These are phyloP conservation scores for Allium sativum DNA, from an alignment of 106 monocot species.

Conservation along the genomic window DNA sequence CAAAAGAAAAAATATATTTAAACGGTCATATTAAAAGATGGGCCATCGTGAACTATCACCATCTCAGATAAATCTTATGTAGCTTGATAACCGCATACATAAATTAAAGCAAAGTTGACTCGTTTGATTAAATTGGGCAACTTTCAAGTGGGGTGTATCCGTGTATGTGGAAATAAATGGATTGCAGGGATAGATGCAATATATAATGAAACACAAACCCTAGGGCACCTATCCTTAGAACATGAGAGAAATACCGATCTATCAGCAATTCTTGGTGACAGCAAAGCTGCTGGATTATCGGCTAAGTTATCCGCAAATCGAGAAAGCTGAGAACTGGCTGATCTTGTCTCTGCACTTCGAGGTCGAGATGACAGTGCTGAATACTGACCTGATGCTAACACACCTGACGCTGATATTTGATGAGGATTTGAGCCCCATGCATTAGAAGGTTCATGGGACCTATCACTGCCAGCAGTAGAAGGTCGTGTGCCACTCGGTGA, in stretches of 20 bases:
- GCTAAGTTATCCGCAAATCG: conserved; percentile 54
- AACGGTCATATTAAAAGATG: too few species aligned
- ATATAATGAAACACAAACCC: too few species aligned
- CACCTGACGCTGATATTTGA: conserved; percentile 78
- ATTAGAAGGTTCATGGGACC: conserved; percentile 36
- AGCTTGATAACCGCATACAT: too few species aligned
- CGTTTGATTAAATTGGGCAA: too few species aligned
- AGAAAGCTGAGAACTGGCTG: conserved; percentile 75
- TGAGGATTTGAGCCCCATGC: conserved; percentile 75
- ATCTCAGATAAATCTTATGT: too few species aligned
- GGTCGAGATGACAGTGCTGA: conserved; percentile 44
- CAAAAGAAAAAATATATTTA: too few species aligned
- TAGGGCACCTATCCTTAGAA: too few species aligned
- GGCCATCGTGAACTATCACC: too few species aligned
- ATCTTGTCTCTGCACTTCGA: conserved; percentile 89
- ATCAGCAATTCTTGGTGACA: conserved; percentile 23
- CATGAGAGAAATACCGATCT: conserved; percentile 25
- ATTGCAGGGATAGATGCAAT: too few species aligned
- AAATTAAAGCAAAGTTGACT: too few species aligned
- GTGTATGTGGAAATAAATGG: too few species aligned
- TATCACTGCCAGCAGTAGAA: conserved; percentile 82
- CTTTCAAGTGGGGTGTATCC: too few species aligned
- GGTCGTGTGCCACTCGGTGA: conserved; percentile 72
- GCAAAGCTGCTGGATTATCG: conserved; percentile 38
- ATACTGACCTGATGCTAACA: conserved; percentile 41